Base-by-base conservation (phyloP, 129 eudicot genomes). In the Kitagawia praeruptora region DNA sequence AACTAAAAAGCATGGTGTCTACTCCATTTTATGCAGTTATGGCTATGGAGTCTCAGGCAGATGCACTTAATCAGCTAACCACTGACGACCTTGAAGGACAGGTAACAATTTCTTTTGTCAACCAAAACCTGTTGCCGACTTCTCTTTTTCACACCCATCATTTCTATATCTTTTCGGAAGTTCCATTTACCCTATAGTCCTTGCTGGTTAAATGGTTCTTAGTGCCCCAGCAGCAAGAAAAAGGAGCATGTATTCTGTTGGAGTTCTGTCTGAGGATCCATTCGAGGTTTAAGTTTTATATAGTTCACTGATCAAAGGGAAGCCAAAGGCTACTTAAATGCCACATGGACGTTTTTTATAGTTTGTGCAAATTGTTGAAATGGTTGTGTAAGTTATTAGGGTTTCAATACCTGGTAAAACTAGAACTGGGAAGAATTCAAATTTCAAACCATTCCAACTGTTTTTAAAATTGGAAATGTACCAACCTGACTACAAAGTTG, bases 21-120 rank as follows among this genome's bases (percentile, higher is more conserved):
- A 54, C 80, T 79, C 81, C 9, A 56, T 72, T 23, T 83, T 28
- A 66, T 78, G 48, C 85, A 95, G 99, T 95, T 67, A 14, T 95
- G 94, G 93, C 91, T 27, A 92, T 95, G 99, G 99, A 95, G 81
- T 92, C 90, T 79, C 93, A 96, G 86, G 98, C 99, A 58, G 99
- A 96, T 34, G 97, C 97, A 16, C 96, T 96, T 77, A 85, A 84
- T 84, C 97, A 90, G 86, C 85, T 92, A 85, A 80, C 86, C 12
- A 80, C 86, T 47, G 99, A 96, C 81, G 97, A 96, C 81, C 97
- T 96, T 81, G 97, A 90, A 79, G 99, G 97, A 85, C 90, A 96
- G 99, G 99, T 96, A 87, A 19, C 41, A 58, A 42, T 56, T 79
- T 25, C 39, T 82, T 21, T 61, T 70, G 45, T 45, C 38, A 46